phyloP scores from a whole-genome alignment of 176 grass and related monocot genomes.

The Rhipidocladum racemiflorum region DNA sequence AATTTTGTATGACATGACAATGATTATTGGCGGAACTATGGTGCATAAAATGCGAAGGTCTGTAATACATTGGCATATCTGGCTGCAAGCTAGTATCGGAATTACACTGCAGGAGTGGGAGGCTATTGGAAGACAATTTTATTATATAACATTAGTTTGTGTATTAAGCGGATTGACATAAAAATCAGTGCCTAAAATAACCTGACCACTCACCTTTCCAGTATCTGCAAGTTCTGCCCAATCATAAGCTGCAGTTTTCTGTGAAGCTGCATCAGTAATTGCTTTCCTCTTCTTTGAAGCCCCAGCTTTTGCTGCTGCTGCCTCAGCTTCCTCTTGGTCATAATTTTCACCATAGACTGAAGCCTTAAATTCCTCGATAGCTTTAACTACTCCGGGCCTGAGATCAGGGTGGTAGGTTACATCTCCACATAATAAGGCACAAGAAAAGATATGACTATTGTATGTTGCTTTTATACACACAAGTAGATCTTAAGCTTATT shows the following conservation, averaged over 20 bases:
- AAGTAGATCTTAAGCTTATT: slow-evolving; percentile 9
- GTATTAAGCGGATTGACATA: too few relatives aligned
- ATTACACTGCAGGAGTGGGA: background rate
- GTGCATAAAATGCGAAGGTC: background rate
- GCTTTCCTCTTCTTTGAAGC: slow-evolving; percentile 79
- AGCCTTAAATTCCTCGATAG: slow-evolving; percentile 74
- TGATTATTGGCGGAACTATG: background rate
- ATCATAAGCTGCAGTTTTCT: slow-evolving; percentile 57
- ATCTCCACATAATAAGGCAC: background rate
- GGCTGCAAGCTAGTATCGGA: background rate
- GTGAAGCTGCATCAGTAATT: slow-evolving; percentile 49
- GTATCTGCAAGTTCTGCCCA: slow-evolving; percentile 85
- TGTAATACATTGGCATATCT: background rate
- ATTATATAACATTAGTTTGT: too few relatives aligned
- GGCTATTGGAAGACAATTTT: background rate
- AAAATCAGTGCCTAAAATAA: too few relatives aligned
- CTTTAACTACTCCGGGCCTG: slow-evolving; percentile 67
- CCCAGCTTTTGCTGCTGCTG: slow-evolving; percentile 41
- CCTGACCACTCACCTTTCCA: slow-evolving; percentile 58
- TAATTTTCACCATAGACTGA: slow-evolving; percentile 85
- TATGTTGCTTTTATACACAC: slow-evolving; percentile 4
- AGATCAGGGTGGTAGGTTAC: slow-evolving; percentile 21
- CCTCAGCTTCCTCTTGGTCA: slow-evolving; percentile 76
- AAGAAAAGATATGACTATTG: background rate
- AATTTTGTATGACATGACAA: background rate